These are phyloP conservation scores for Raphanus raphanistrum DNA, from an alignment of 345 rosid species.

Conservation along the genomic window DNA sequence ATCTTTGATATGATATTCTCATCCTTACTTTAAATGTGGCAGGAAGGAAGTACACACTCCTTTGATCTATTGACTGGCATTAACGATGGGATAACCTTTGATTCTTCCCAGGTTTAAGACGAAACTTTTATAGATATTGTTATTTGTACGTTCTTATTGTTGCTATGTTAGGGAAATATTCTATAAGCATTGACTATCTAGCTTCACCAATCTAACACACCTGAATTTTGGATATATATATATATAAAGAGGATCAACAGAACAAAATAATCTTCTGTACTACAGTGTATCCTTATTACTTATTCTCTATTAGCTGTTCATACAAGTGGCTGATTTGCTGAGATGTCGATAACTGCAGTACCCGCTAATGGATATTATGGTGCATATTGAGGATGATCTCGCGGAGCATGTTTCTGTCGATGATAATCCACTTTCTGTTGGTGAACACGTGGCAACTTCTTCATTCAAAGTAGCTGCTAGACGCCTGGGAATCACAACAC, in stretches of 20 bases:
- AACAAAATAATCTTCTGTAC: neutral
- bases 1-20: conserved; percentile 14
- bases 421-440: conserved; percentile 43
- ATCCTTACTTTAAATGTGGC: conserved; percentile 37
- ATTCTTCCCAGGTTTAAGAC: conserved; percentile 70
- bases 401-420: conserved; percentile 55
- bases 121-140: conserved; percentile 10
- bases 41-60: conserved; percentile 71
- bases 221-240: conserved; percentile 2
- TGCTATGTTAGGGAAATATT: neutral
- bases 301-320: neutral
- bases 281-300: neutral
- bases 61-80: conserved; percentile 69
- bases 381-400: conserved; percentile 65
- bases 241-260: neutral
- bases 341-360: conserved; percentile 55
- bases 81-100: conserved; percentile 68
- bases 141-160: conserved; percentile 2
- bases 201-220: conserved; percentile 15
- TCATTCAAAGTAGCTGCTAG: conserved; percentile 65
- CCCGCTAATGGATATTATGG: conserved; percentile 66
- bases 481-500: conserved; percentile 74
- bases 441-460: conserved; percentile 45
- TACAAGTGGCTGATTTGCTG: conserved; percentile 6
- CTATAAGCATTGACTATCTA: conserved; percentile 1